phyloP scores from a whole-genome alignment of 2,329 filamentous ascomycete species.

The Magnaporthiopsis poae region DNA sequence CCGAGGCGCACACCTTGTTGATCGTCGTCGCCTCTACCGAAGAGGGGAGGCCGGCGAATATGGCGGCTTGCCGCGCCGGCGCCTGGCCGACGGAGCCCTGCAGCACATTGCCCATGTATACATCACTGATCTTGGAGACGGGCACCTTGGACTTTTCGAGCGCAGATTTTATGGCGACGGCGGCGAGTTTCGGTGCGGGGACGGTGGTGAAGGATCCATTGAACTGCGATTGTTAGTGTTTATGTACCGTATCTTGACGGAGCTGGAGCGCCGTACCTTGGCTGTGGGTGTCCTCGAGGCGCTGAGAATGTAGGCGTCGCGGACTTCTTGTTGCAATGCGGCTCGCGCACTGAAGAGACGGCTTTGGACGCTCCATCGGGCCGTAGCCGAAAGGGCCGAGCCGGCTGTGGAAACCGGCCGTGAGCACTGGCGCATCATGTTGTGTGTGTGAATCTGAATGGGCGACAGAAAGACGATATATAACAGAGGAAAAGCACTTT shows the following conservation, averaged over 20 bases:
- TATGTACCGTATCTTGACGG: slow-evolving; percentile 8
- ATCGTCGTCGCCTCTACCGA: slow-evolving; percentile 80
- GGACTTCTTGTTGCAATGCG: slow-evolving; percentile 54
- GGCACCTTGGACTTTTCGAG: slow-evolving; percentile 79
- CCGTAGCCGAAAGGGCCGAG: slow-evolving; percentile 7
- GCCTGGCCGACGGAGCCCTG: slow-evolving; percentile 77
- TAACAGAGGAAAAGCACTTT: not conserved
- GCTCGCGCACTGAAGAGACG: slow-evolving; percentile 30
- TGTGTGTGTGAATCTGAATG: not conserved
- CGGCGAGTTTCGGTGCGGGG: slow-evolving; percentile 77
- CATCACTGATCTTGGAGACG: slow-evolving; percentile 69
- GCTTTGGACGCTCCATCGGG: slow-evolving; percentile 14
- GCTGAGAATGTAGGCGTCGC: slow-evolving; percentile 88
- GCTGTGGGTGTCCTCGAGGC: slow-evolving; percentile 81
- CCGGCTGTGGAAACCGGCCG: slow-evolving; percentile 6
- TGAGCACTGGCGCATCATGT: slow-evolving; percentile 7
- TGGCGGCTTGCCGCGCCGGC: slow-evolving; percentile 78
- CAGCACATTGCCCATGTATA: slow-evolving; percentile 96
- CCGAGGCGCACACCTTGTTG: slow-evolving; percentile 97
- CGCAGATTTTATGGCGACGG: slow-evolving; percentile 83
- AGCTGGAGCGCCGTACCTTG: slow-evolving; percentile 48
- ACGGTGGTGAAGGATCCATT: slow-evolving; percentile 82
- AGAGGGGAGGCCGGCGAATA: slow-evolving; percentile 77
- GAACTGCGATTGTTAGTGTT: slow-evolving; percentile 49
- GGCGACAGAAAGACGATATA: not conserved